Percentiles rank a stretch among this genome's conserved stretches.
Conservation (phyloP, 257 asterid species). For the Solanum arcanum region DNA sequence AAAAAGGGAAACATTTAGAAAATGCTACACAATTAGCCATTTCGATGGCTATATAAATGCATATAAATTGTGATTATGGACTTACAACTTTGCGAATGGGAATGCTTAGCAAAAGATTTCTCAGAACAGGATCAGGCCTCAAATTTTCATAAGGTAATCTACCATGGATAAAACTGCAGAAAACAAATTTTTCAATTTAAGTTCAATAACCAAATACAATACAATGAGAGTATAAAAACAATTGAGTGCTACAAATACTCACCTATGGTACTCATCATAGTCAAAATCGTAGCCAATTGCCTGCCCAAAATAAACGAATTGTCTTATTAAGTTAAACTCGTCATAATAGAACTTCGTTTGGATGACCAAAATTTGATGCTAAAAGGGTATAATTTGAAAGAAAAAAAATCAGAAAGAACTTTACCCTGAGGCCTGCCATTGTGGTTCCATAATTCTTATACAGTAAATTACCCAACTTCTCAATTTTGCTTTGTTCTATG, state of each 20-base stretch:
- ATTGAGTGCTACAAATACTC: background rate
- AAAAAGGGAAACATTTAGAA: background rate
- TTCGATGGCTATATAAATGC: background rate
- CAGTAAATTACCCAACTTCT: constrained; percentile 50
- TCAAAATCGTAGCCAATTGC: constrained; percentile 95
- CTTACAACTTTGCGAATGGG: constrained; percentile 85
- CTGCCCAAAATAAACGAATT: constrained; percentile 26
- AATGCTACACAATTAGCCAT: background rate
- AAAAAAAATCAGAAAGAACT: background rate
- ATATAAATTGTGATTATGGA: background rate
- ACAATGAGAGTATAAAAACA: background rate
- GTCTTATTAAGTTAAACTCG: background rate
- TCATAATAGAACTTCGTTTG: background rate
- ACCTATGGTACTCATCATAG: constrained; percentile 91
- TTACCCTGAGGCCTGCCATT: constrained; percentile 97
- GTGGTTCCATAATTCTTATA: constrained; percentile 93
- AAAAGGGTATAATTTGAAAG: background rate
- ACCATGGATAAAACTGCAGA: constrained; percentile 87
- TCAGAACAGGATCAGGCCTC: constrained; percentile 76
- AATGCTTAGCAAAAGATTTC: constrained; percentile 65
- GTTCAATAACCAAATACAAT: background rate
- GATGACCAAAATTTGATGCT: background rate
- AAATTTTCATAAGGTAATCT: constrained; percentile 85
- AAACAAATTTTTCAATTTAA: background rate
- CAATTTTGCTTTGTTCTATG: constrained; percentile 54